phyloP scores from a whole-genome alignment of 345 rosid species.

The Sonneratia alba region DNA sequence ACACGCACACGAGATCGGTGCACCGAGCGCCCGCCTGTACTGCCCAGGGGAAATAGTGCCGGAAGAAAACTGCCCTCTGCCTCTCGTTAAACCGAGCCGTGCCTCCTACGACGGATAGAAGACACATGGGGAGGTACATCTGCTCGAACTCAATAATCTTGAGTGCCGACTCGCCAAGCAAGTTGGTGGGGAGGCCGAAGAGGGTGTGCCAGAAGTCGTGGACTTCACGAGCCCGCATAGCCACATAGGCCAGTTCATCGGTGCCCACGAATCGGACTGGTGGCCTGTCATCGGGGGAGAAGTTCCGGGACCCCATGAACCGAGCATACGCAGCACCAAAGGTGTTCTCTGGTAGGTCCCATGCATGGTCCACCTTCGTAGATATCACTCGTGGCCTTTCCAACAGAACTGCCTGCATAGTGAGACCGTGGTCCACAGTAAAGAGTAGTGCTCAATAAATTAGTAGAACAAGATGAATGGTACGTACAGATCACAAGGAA shows the following conservation, averaged over 20 bases:
- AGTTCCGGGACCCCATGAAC: conserved; percentile 43
- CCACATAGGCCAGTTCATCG: conserved; percentile 33
- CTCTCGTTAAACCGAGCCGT: conserved; percentile 32
- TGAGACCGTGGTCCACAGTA: neutral
- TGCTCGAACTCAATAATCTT: conserved; percentile 44
- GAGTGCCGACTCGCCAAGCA: conserved; percentile 36
- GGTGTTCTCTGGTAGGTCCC: conserved; percentile 38
- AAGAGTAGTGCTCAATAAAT: neutral
- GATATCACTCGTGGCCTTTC: conserved; percentile 35
- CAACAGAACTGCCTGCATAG: conserved; percentile 25
- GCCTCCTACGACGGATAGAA: conserved; percentile 33
- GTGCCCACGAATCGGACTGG: conserved; percentile 43
- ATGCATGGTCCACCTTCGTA: conserved; percentile 24
- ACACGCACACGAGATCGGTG: conserved; percentile 36
- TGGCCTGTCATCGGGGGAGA: conserved; percentile 36
- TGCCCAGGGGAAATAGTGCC: conserved; percentile 41
- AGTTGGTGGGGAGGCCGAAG: conserved; percentile 32
- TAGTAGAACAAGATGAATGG: neutral
- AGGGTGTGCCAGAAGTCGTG: conserved; percentile 49
- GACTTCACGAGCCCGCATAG: conserved; percentile 41
- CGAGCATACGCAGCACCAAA: conserved; percentile 43
- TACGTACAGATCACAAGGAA: neutral
- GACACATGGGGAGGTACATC: conserved; percentile 40
- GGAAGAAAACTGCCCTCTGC: conserved; percentile 31
- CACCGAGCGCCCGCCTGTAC: conserved; percentile 21